Base-by-base conservation (phyloP, 2,329 filamentous ascomycete species). In the Colletotrichum graminicola region DNA sequence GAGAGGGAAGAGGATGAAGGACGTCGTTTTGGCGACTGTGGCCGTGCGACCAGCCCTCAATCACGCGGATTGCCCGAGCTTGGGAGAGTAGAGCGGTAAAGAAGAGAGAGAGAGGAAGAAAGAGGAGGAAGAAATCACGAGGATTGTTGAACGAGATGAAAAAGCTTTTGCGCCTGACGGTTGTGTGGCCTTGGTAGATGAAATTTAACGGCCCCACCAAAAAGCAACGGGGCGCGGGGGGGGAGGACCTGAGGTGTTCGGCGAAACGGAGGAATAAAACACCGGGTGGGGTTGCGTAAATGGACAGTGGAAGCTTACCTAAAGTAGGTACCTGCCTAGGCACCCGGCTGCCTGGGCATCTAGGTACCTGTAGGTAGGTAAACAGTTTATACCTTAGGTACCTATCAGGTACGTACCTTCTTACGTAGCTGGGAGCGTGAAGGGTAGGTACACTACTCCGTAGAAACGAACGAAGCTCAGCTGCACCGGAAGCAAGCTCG, bases 21-120 rank as follows among this genome's bases (percentile, higher is more conserved):
- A 81, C 80, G 84, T 84, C 84, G 83, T 86, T 80, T 74, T 83
- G 82, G 78, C 76, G 74, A 76, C 74, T 77, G 75, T 75, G 82
- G 82, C 84, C 81, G 60, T 62, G 80, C 72, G 76, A 76, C 80
- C 82, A 85, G 84, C 83, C 47, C 81, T 80, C 75, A 77, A 76
- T 75, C 75, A 75, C 76, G 73, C 61, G 64, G 65, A 60, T 71
- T 62, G 66, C 72, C 71, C 64, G 69, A 59, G 62, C 34, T 39
- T 57, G 45, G 61, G 62, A 63, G 54, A 51, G 32, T 45, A 62
- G 68, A 71, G 66, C 57, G 70, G 66, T 71, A 56, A 63, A 60
- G 64, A 57, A 55, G 55, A 41, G 47, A 62, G 64, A 73, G 60
- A 41, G 47, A 62, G 63, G 67, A 63, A 54, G 59, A 29, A 65